Evolutionary conservation across 1,284 basidiomycete genomes (phyloP).

Genomic region (Moesziomyces aphidis): DNA sequence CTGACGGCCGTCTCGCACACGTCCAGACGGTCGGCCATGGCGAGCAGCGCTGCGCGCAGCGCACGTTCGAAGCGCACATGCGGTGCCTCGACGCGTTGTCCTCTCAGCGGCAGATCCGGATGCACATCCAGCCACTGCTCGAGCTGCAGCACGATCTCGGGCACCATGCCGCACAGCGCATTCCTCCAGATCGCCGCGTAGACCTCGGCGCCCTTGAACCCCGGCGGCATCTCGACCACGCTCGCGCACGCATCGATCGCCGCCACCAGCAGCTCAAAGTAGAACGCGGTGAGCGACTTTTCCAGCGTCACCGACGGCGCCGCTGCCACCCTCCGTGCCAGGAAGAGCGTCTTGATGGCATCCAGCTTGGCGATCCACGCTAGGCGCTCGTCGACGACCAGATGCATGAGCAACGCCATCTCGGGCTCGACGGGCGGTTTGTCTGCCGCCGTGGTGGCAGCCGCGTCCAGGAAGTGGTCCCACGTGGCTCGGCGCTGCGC

Average conservation of each 20-base stretch:
- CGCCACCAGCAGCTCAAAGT: constrained; percentile 42
- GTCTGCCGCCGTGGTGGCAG: constrained; percentile 8
- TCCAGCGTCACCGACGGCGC: constrained; percentile 39
- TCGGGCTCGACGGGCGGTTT: constrained; percentile 35
- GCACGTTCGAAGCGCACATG: constrained; percentile 41
- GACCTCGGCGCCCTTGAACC: constrained; percentile 30
- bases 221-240: constrained; percentile 30
- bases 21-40: constrained; percentile 24
- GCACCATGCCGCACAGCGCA: constrained; percentile 42
- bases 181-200: constrained; percentile 45
- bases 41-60: constrained; percentile 25
- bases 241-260: constrained; percentile 40
- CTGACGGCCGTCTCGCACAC: constrained; percentile 26
- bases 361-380: constrained; percentile 37
- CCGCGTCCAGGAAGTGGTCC: constrained; percentile 38
- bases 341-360: constrained; percentile 41
- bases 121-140: constrained; percentile 47
- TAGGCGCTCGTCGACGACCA: constrained; percentile 26
- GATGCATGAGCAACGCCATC: constrained; percentile 34
- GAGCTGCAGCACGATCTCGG: constrained; percentile 41
- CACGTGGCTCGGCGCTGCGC: constrained; percentile 34
- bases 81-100: constrained; percentile 34
- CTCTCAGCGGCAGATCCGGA: constrained; percentile 26
- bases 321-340: constrained; percentile 28
- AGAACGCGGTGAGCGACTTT: constrained; percentile 42